These are phyloP conservation scores for Cerioporus squamosus DNA, from an alignment of 1,284 basidiomycete species.

Conservation along the genomic window DNA sequence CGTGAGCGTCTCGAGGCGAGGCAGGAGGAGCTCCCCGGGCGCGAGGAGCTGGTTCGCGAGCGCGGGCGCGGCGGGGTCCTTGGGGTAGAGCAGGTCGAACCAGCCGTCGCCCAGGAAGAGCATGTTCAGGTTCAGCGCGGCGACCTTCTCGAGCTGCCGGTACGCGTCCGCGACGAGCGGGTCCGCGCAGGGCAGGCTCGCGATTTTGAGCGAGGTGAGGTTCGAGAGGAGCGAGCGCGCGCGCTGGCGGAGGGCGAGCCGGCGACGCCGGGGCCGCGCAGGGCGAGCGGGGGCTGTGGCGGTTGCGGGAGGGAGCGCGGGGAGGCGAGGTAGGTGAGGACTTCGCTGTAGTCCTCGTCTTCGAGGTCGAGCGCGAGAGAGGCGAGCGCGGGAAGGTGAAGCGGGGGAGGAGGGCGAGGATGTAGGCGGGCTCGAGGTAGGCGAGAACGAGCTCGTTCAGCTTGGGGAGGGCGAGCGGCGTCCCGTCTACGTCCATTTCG, in stretches of 20 bases:
- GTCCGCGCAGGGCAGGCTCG: slow-evolving; percentile 48
- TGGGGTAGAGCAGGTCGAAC: slow-evolving; percentile 41
- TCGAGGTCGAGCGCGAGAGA: slow-evolving; percentile 53
- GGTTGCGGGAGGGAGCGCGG: slow-evolving; percentile 20
- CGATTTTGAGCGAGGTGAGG: slow-evolving; percentile 48
- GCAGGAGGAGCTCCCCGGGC: slow-evolving; percentile 30
- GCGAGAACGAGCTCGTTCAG: slow-evolving; percentile 52
- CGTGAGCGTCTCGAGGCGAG: slow-evolving; percentile 47
- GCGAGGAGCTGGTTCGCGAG: not conserved
- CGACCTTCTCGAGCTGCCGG: slow-evolving; percentile 39
- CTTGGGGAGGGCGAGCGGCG: slow-evolving; percentile 36
- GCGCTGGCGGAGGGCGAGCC: slow-evolving; percentile 19
- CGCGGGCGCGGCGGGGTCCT: not conserved
- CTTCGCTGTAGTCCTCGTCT: slow-evolving; percentile 51
- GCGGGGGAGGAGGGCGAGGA: slow-evolving; percentile 45
- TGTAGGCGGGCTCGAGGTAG: slow-evolving; percentile 54
- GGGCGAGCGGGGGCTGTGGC: slow-evolving; percentile 5
- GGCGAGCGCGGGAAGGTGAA: slow-evolving; percentile 48
- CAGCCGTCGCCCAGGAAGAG: slow-evolving; percentile 37
- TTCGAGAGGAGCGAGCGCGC: slow-evolving; percentile 35
- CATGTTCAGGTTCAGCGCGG: slow-evolving; percentile 51
- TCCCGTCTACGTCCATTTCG: not conserved
- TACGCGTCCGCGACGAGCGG: slow-evolving; percentile 43
- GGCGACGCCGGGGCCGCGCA: slow-evolving; percentile 20
- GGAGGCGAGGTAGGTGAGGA: slow-evolving; percentile 45